phyloP scores from a whole-genome alignment of 768 basidiomycete genomes.

The Lactifluus echinatus region DNA sequence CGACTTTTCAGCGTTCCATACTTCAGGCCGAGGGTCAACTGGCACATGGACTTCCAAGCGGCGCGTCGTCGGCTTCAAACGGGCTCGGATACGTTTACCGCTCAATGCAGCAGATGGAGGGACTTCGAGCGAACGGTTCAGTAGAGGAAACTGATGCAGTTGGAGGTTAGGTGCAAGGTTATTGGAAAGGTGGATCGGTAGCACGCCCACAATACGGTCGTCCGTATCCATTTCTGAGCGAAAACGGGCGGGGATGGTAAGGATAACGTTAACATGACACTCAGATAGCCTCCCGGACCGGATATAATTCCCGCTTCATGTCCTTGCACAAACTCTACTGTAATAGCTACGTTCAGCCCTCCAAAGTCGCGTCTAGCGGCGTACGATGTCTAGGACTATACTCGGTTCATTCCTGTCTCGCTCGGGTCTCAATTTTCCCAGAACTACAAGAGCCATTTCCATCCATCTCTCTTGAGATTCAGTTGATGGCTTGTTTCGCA shows the following conservation, averaged over 20 bases:
- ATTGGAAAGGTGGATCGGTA: constrained; percentile 69
- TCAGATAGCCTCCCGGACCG: not conserved
- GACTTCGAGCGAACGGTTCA: constrained; percentile 61
- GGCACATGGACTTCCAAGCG: constrained; percentile 75
- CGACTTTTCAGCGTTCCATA: constrained; percentile 70
- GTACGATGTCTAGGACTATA: constrained; percentile 9
- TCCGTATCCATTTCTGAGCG: constrained; percentile 25
- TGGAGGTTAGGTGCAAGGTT: constrained; percentile 55
- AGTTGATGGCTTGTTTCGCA: constrained; percentile 51
- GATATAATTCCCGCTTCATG: too few species aligned
- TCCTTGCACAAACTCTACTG: too few species aligned
- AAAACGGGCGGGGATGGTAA: not conserved
- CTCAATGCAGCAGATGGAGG: constrained; percentile 65
- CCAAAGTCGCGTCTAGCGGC: not conserved
- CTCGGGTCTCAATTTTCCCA: constrained; percentile 41
- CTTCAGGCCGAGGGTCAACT: constrained; percentile 69
- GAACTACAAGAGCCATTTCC: constrained; percentile 52
- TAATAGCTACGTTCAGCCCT: not conserved
- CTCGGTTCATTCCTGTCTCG: not conserved
- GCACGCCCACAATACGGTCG: constrained; percentile 55
- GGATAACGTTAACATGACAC: not conserved
- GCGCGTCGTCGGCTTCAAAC: constrained; percentile 54
- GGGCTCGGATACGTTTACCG: constrained; percentile 70
- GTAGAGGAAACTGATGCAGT: constrained; percentile 74
- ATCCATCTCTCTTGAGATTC: constrained; percentile 64